Evolutionary conservation across 805 yeast genomes (phyloP), one percentile per base, ranked within the genome.

Genomic region (Kazachstania viticola): DNA sequence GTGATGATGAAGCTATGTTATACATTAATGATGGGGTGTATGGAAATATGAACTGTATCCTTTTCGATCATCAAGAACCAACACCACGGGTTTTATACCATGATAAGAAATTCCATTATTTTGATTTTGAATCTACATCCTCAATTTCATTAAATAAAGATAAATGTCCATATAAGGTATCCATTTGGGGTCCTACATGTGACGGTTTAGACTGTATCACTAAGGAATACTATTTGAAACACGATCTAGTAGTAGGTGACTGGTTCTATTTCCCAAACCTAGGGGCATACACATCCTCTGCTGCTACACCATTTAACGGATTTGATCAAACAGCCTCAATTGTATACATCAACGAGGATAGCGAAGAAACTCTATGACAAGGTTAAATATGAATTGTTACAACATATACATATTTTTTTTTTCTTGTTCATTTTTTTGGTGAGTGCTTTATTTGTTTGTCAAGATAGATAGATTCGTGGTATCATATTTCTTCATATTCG

Each of bases 151-250:
- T 11, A 1, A 18, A 29, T 11, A 25, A n/a, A 11, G 24, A 7
- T 1, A 31, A 22, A 12, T 25, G 38, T 4, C 51, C 55, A 26
- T 47, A 55, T 40, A 55, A 54, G 27, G 78, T 70, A 32, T 81
- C 94, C 3, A 68, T 91, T 38, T 88, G 98, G 98, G 98, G 98
- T 5, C 98, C 97, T 28, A 88, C 97, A 14, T 88, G 98, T 61
- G 98, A 88, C 59, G 96, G 96, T 3, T 65, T 88, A 40, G 98
- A 88, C 56, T 79, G 94, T 55, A 73, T 88, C 36, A 55, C 79
- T 14, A 54, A 63, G 29, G 64, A 61, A 23, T 62, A 73, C 37
- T 45, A 44, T 22, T 63, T 88, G 47, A 64, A 75, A 14, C 64
- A 69, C 33, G 73, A 74, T 25, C 74, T 84, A 27, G 62, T 65